Conservation (phyloP, 1,284 basidiomycete genomes). For the Malassezia sympodialis region DNA sequence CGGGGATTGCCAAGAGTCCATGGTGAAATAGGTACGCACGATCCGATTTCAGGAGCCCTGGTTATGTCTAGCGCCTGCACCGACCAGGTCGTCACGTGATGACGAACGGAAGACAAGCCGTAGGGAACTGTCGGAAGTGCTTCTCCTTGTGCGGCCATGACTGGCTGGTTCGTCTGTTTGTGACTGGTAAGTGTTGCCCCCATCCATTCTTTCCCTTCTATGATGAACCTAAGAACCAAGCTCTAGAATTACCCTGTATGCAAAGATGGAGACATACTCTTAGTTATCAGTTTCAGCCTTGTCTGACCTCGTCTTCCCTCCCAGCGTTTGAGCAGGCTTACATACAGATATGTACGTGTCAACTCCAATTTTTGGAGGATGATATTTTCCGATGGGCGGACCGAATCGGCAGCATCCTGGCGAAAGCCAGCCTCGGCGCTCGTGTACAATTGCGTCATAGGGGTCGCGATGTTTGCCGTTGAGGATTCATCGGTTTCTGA, state of each 20-base stretch:
- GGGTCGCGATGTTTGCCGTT: conserved; percentile 10
- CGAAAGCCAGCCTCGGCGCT: conserved; percentile 11
- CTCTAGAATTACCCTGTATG: conserved; percentile 19
- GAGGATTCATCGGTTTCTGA: conserved; percentile 21
- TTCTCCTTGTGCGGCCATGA: not conserved
- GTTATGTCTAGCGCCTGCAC: not conserved
- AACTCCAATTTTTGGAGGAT: not conserved
- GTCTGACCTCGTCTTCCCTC: conserved; percentile 12
- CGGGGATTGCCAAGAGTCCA: conserved; percentile 43
- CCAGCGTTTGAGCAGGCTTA: conserved; percentile 4
- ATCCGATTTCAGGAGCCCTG: not conserved
- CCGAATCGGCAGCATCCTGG: conserved; percentile 9
- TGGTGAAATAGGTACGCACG: not conserved
- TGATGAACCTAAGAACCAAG: conserved; percentile 19
- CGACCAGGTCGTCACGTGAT: not conserved
- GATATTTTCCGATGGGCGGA: conserved; percentile 21
- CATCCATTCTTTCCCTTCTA: not conserved
- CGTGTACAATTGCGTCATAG: conserved; percentile 17
- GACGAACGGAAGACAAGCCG: not conserved
- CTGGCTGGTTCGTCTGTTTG: not conserved
- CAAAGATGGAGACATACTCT: conserved; percentile 16
- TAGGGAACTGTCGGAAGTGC: no score
- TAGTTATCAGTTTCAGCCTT: conserved; percentile 22
- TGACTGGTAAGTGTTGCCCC: conserved; percentile 1
- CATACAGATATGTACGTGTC: conserved; percentile 7